Evolutionary conservation across 2,329 filamentous ascomycete genomes (phyloP).

Genomic region (Colletotrichum liriopes): DNA sequence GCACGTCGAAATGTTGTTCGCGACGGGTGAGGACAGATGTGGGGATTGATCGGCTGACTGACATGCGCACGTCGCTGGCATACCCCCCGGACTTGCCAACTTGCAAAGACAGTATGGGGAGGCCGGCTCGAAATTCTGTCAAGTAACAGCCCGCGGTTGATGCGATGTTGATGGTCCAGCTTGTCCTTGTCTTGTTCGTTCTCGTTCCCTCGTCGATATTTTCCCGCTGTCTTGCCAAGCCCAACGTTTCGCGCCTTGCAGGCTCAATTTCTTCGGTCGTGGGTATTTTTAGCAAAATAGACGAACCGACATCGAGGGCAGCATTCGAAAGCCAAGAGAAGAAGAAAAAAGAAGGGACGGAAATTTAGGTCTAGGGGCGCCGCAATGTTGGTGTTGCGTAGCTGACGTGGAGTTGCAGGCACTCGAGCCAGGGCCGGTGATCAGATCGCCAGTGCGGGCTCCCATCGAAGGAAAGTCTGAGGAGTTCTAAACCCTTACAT

Average conservation of each 20-base stretch:
- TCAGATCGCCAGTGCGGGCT: conserved; percentile 32
- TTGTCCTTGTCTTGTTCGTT: background rate
- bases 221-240: conserved; percentile 8
- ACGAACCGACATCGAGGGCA: background rate
- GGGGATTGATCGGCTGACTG: conserved; percentile 20
- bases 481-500: conserved; percentile 5
- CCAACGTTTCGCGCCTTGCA: background rate
- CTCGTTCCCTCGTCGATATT: conserved; percentile 1
- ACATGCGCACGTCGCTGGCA: conserved; percentile 7
- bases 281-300: conserved; percentile 18
- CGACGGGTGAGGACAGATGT: background rate
- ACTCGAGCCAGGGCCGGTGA: conserved; percentile 14
- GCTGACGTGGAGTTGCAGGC: background rate
- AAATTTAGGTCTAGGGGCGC: conserved; percentile 5
- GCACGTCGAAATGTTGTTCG: background rate
- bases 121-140: background rate
- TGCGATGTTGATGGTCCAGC: background rate
- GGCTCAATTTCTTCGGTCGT: background rate
- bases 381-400: background rate
- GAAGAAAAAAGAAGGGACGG: conserved; percentile 20
- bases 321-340: background rate
- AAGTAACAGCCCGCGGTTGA: background rate
- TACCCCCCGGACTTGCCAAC: background rate
- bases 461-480: conserved; percentile 2
- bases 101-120: background rate